Base-by-base conservation (phyloP, 352 stramenopile genomes). In the Phytopythium mirpurense region DNA sequence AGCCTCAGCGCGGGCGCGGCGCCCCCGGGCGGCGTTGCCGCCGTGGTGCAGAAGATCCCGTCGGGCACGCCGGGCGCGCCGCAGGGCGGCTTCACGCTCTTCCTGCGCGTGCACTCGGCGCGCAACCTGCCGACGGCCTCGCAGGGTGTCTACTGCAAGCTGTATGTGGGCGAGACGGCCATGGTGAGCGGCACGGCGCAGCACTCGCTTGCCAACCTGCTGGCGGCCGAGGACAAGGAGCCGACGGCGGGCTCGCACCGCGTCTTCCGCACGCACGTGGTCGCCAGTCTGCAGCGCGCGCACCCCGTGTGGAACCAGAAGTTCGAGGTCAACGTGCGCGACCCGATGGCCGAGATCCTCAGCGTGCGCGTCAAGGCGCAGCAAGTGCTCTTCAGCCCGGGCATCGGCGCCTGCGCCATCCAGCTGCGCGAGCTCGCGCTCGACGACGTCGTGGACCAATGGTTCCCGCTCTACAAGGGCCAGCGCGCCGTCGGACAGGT, bases 341-440 rank as follows among this genome's bases (percentile, higher is more conserved):
- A 86, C 29, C 70, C 77, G 4, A 54, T 57, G 19, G 65, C 62
- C 14, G 68, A 87, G 54, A 68, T 88, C 19, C 45, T 90, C 24
- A 87, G 71, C 34, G 78, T 90, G 58, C 80, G 80, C 38, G 75
- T 88, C 24, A 90, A 88, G 70, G 86, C 65, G 52, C 77, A 88
- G 42, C 62, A 82, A 53, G 56, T 79, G 63, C 26, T 90, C 29
- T 86, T 85, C 60, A 81, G 73, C 47, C 77, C 77, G 37, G 68
- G 67, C 2, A 70, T 90, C 42, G 80, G 77, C 19, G 70, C 74
- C 12, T 86, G 74, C 36, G 74, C 68, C 18, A 73, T 90, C 32
- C 64, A 70, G 15, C 57, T 90, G 35, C 63, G 74, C 51, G 65
- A 86, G 53, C 51, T 88, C 51, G 60, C 60, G 53, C 54, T 81